Percentiles rank a stretch among this genome's conserved stretches.
Evolutionary conservation across 208 protist genomes (phyloP).

Genomic region (Leishmania arabica): DNA sequence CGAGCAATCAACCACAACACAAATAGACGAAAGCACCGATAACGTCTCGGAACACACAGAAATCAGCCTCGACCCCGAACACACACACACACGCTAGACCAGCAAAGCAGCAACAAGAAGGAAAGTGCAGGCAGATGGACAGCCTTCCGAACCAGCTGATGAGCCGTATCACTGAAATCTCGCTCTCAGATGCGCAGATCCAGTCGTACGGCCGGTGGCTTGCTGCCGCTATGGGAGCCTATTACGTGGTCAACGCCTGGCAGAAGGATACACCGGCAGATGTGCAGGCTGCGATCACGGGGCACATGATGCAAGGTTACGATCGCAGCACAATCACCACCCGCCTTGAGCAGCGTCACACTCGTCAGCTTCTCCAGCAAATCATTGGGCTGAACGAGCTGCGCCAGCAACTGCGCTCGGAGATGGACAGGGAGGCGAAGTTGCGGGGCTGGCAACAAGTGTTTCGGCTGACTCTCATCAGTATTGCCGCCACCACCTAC

Average conservation of each 20-base stretch:
- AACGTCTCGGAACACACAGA: background rate
- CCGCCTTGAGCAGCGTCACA: slow-evolving; percentile 53
- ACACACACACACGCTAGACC: background rate
- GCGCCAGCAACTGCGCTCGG: slow-evolving; percentile 48
- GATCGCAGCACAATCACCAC: slow-evolving; percentile 74
- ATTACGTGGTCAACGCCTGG: slow-evolving; percentile 42
- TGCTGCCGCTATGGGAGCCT: slow-evolving; percentile 36
- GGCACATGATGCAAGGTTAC: slow-evolving; percentile 73
- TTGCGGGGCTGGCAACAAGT: slow-evolving; percentile 42
- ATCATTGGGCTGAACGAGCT: slow-evolving; percentile 47
- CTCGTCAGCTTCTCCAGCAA: slow-evolving; percentile 41
- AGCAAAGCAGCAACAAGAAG: background rate
- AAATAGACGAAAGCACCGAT: background rate
- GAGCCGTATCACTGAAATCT: slow-evolving; percentile 19
- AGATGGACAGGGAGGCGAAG: slow-evolving; percentile 48
- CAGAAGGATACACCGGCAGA: slow-evolving; percentile 38
- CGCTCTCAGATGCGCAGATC: slow-evolving; percentile 32
- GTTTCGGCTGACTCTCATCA: slow-evolving; percentile 53
- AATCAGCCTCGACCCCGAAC: background rate
- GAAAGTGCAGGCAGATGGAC: slow-evolving; percentile 6
- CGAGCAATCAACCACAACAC: background rate
- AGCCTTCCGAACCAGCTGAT: slow-evolving; percentile 15
- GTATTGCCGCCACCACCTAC: slow-evolving; percentile 60
- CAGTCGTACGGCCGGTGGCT: slow-evolving; percentile 44
- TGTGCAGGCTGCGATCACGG: slow-evolving; percentile 64